Evolutionary conservation across 2,329 filamentous ascomycete species (phyloP).

Genomic region (Neophaeococcomyces mojaviensis): DNA sequence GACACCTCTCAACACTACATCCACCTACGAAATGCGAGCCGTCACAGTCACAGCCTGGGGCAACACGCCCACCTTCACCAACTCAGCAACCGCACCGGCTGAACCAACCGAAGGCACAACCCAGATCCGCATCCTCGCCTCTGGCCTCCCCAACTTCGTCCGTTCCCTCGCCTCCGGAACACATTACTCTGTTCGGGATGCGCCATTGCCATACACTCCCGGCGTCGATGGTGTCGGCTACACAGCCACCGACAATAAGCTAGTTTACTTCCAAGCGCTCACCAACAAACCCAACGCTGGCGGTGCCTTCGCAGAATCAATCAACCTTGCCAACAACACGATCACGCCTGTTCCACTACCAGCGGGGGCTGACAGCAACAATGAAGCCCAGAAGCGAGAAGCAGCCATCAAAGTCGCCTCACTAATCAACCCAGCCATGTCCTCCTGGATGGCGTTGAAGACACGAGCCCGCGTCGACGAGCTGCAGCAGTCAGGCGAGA

Average conservation of each 20-base stretch:
- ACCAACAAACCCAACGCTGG: constrained; percentile 6
- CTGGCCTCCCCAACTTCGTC: constrained; percentile 49
- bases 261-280: constrained; percentile 45
- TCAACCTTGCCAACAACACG: constrained; percentile 41
- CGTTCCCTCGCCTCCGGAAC: constrained; percentile 45
- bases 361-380: constrained; percentile 33
- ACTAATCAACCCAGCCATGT: constrained; percentile 49
- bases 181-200: constrained; percentile 45
- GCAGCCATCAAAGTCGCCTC: constrained; percentile 41
- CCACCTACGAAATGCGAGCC: constrained; percentile 12
- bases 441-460: constrained; percentile 51
- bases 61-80: constrained; percentile 13
- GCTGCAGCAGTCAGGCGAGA: constrained; percentile 27
- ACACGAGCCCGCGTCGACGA: constrained; percentile 31
- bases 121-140: constrained; percentile 46
- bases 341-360: constrained; percentile 37
- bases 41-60: constrained; percentile 18
- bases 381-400: neutral
- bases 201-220: constrained; percentile 42
- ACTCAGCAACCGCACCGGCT: constrained; percentile 11
- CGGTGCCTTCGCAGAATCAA: constrained; percentile 20
- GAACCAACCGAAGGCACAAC: constrained; percentile 26
- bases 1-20: too few relatives aligned
- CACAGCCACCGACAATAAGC: constrained; percentile 35
- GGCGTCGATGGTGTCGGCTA: constrained; percentile 49